phyloP scores from a whole-genome alignment of 306 rosid genomes.

The Sicyos baderoa region DNA sequence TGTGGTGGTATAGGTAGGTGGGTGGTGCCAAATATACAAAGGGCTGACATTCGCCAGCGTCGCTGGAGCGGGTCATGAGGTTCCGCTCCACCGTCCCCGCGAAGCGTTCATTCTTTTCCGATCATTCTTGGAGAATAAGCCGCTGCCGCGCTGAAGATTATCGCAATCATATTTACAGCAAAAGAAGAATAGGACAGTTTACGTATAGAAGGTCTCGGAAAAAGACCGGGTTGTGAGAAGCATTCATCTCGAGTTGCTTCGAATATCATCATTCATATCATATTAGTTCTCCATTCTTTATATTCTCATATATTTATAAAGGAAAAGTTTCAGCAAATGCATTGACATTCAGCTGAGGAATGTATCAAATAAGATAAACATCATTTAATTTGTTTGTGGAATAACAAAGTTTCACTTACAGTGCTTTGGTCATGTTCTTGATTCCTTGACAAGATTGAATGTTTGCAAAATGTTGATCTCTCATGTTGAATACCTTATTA shows the following conservation, averaged over 20 bases:
- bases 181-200: slow-evolving; percentile 17
- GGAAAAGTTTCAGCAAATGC: not conserved
- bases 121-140: slow-evolving; percentile 78
- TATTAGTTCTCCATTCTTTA: slow-evolving; percentile 14
- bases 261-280: slow-evolving; percentile 11
- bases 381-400: not conserved
- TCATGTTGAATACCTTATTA: not conserved
- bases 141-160: slow-evolving; percentile 40
- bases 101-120: slow-evolving; percentile 76
- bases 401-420: not conserved
- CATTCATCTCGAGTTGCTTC: slow-evolving; percentile 47
- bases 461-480: not conserved
- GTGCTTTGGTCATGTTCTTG: not conserved
- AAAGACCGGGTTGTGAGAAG: slow-evolving; percentile 35
- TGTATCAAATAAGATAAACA: not conserved
- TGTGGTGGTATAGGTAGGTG: slow-evolving; percentile 57
- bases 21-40: slow-evolving; percentile 82
- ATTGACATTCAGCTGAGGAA: not conserved
- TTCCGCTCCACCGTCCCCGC: slow-evolving; percentile 84
- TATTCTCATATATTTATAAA: slow-evolving; percentile 1
- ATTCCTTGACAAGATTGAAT: not conserved
- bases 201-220: slow-evolving; percentile 13
- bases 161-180: slow-evolving; percentile 28
- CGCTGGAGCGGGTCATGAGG: slow-evolving; percentile 93
- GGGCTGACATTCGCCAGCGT: slow-evolving; percentile 78